phyloP scores from a whole-genome alignment of 768 basidiomycete genomes.

The Fistulinella prunicolor region DNA sequence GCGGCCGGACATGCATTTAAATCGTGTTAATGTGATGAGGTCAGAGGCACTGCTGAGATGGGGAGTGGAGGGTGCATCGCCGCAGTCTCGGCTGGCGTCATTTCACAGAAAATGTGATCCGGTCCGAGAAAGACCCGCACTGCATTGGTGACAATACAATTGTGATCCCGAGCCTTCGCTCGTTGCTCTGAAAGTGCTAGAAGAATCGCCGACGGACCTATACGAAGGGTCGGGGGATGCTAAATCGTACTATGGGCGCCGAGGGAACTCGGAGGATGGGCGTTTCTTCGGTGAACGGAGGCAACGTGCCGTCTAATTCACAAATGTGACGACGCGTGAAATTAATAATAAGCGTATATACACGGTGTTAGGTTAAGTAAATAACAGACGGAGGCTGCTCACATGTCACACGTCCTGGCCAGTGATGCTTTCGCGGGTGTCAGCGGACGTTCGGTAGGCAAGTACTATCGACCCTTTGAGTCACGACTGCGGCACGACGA shows the following conservation, averaged over 20 bases:
- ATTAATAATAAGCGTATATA: too few species aligned
- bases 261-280: conserved; percentile 4
- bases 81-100: conserved; percentile 18
- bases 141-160: not conserved
- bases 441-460: too few species aligned
- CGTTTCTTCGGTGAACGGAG: conserved; percentile 3
- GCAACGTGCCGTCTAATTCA: conserved; percentile 6
- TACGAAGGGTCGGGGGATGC: conserved; percentile 2
- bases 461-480: not conserved
- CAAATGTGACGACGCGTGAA: not conserved
- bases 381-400: too few species aligned
- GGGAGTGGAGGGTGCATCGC: conserved; percentile 13
- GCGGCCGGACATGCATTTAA: conserved; percentile 29
- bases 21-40: conserved; percentile 33
- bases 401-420: too few species aligned
- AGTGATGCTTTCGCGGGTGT: too few species aligned
- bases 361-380: too few species aligned
- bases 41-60: conserved; percentile 5
- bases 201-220: not conserved
- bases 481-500: not conserved
- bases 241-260: not conserved
- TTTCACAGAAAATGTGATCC: conserved; percentile 2
- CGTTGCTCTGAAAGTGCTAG: not conserved
- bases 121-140: conserved; percentile 6
- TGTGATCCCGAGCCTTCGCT: not conserved